Conservation (phyloP, 2,329 filamentous ascomycete species). For the Pseudogymnoascus destructans region DNA sequence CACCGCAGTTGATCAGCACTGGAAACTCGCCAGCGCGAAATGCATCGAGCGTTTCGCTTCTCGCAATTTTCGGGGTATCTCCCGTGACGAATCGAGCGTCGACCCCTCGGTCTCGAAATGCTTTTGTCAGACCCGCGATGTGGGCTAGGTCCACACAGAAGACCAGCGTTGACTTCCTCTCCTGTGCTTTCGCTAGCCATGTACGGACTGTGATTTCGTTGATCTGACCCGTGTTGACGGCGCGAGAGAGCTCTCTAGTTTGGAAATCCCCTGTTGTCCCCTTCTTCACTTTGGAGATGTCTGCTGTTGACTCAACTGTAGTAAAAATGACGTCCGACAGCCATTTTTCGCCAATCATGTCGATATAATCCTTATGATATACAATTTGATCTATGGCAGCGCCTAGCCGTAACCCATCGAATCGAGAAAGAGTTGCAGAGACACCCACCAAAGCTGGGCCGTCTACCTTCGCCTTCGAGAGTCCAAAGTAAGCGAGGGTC, state of each 20-base stretch:
- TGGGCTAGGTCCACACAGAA: conserved; percentile 91
- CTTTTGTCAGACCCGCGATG: conserved; percentile 58
- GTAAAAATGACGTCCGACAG: conserved; percentile 87
- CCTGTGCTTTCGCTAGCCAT: conserved; percentile 66
- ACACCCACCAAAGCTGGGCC: conserved; percentile 72
- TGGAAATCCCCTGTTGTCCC: conserved; percentile 66
- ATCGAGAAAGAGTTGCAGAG: conserved; percentile 65
- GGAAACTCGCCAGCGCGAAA: conserved; percentile 70
- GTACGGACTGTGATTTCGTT: conserved; percentile 78
- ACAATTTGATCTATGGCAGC: conserved; percentile 88
- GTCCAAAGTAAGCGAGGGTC: conserved; percentile 64
- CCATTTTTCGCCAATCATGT: conserved; percentile 84
- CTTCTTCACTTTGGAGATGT: conserved; percentile 58
- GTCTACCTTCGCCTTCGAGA: conserved; percentile 37
- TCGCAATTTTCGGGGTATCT: conserved; percentile 55
- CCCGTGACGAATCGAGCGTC: conserved; percentile 83
- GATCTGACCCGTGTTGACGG: conserved; percentile 66
- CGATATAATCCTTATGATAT: conserved; percentile 75
- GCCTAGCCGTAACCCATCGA: conserved; percentile 72
- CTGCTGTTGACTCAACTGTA: conserved; percentile 70
- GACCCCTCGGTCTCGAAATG: conserved; percentile 64
- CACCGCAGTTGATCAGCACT: conserved; percentile 84
- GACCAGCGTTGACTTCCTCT: conserved; percentile 71
- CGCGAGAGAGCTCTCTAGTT: conserved; percentile 59
- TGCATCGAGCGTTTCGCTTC: conserved; percentile 56